These are phyloP conservation scores for Fusarium nurragi DNA, from an alignment of 2,329 filamentous ascomycete genomes.

Conservation along the genomic window DNA sequence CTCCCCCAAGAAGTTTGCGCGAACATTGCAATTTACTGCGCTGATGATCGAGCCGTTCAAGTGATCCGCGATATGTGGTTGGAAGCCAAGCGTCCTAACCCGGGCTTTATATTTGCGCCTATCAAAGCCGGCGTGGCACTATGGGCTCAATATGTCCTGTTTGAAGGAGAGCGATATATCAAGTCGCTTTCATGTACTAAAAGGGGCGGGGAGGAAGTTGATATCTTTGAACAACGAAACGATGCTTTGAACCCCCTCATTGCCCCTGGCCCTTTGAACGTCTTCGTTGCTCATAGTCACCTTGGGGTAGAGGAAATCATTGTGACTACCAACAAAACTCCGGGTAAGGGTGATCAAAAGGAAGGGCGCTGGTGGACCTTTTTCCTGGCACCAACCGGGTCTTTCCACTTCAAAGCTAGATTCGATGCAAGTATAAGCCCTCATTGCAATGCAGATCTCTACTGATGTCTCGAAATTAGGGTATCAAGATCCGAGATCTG, in stretches of 20 bases:
- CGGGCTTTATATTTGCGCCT: neutral
- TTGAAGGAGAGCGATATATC: neutral
- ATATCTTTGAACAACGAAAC: accelerated
- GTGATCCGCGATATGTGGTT: neutral
- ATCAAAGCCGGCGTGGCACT: neutral
- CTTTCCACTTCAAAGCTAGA: neutral
- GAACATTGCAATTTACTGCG: neutral
- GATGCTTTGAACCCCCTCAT: too few species aligned
- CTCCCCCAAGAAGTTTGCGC: neutral
- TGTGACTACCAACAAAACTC: accelerated
- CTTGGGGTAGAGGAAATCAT: accelerated
- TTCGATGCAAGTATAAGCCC: neutral
- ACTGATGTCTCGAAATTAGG: neutral
- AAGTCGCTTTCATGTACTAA: neutral
- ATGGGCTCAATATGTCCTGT: neutral
- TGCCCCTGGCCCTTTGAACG: too few species aligned
- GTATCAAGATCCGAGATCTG: neutral
- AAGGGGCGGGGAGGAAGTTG: neutral
- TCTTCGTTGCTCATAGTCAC: neutral
- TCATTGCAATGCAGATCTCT: accelerated
- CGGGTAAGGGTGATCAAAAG: accelerated
- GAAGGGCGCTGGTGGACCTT: neutral
- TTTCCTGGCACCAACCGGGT: neutral
- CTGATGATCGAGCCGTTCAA: neutral
- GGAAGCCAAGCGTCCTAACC: neutral